Evolutionary conservation across 495 filamentous ascomycete species (phyloP).

Genomic region (Lophiotrema nucula): DNA sequence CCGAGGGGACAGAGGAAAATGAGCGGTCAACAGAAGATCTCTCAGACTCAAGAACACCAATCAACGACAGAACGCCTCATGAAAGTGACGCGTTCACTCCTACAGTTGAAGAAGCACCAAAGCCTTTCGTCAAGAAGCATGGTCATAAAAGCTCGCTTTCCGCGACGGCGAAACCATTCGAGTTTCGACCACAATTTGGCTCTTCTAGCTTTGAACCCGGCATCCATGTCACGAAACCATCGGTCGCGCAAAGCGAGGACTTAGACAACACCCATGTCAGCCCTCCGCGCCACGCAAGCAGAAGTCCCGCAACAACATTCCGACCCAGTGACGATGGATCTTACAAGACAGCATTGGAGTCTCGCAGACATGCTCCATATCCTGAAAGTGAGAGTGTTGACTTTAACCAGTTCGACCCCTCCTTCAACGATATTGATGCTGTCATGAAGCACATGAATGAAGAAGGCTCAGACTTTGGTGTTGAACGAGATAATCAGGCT

Average conservation of each 20-base stretch:
- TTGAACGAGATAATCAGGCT: constrained; percentile 51
- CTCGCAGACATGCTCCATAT: constrained; percentile 26
- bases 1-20: constrained; percentile 10
- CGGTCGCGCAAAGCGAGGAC: constrained; percentile 40
- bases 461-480: constrained; percentile 66
- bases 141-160: constrained; percentile 58
- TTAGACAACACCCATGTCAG: constrained; percentile 24
- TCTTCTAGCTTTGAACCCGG: constrained; percentile 46
- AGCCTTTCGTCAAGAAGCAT: constrained; percentile 44
- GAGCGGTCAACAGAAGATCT: constrained; percentile 10
- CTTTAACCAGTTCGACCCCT: constrained; percentile 46
- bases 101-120: constrained; percentile 17
- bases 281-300: constrained; percentile 30
- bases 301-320: constrained; percentile 38
- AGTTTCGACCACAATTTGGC: constrained; percentile 56
- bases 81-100: constrained; percentile 28
- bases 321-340: constrained; percentile 39
- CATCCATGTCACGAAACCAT: constrained; percentile 46
- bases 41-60: constrained; percentile 22
- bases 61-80: constrained; percentile 19
- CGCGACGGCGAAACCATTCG: constrained; percentile 66
- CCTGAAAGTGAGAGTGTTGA: constrained; percentile 35
- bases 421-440: constrained; percentile 78
- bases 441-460: constrained; percentile 80
- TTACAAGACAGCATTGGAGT: constrained; percentile 33